Evolutionary conservation across 805 yeast genomes (phyloP).

Genomic region (Nakazawaea anatomiae): DNA sequence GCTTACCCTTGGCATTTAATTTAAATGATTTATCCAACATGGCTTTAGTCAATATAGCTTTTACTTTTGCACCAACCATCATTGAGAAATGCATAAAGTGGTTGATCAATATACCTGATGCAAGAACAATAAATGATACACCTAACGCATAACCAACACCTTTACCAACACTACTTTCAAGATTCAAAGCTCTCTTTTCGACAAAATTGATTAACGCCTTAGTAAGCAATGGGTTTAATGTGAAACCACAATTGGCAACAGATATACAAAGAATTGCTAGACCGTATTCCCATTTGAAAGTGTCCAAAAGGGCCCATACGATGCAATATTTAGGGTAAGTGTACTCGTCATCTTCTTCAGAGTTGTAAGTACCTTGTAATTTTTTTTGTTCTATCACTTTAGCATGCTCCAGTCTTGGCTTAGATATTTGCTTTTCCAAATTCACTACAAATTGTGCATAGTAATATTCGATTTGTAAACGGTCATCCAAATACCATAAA

Average conservation of each 20-base stretch:
- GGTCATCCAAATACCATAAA: conserved; percentile 40
- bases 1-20: conserved; percentile 51
- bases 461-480: conserved; percentile 34
- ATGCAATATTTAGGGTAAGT: conserved; percentile 34
- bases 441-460: conserved; percentile 28
- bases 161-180: conserved; percentile 35
- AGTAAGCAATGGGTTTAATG: conserved; percentile 63
- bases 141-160: conserved; percentile 84
- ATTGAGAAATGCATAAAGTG: conserved; percentile 52
- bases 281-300: conserved; percentile 36
- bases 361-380: conserved; percentile 21
- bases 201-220: conserved; percentile 61
- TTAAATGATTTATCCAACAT: conserved; percentile 63
- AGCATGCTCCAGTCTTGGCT: conserved; percentile 18
- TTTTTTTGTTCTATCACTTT: conserved; percentile 27
- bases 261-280: conserved; percentile 38
- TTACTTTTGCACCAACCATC: conserved; percentile 63
- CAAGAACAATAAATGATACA: conserved; percentile 48
- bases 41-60: conserved; percentile 67
- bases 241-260: conserved; percentile 40
- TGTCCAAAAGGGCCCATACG: conserved; percentile 36
- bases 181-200: conserved; percentile 38
- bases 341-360: conserved; percentile 30
- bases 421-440: conserved; percentile 24
- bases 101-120: conserved; percentile 44